phyloP scores from a whole-genome alignment of 2,329 filamentous ascomycete species.

The Boeremia lycopersici region DNA sequence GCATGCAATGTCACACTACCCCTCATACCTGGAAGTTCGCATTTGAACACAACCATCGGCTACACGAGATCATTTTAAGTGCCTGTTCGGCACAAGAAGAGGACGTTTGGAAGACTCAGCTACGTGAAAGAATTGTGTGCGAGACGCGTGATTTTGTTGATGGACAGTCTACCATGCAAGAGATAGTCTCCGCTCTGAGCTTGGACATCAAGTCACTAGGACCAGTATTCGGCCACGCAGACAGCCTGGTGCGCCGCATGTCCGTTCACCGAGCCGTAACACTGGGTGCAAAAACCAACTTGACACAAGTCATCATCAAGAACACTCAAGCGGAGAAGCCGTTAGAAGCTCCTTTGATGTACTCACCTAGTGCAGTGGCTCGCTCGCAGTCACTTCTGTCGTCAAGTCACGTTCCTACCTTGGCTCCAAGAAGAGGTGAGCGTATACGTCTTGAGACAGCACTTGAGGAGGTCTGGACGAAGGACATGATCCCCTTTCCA shows the following conservation, averaged over 20 bases:
- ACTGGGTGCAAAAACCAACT: slow-evolving; percentile 68
- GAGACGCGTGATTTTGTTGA: slow-evolving; percentile 59
- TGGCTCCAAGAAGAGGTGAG: slow-evolving; percentile 77
- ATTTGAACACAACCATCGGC: slow-evolving; percentile 76
- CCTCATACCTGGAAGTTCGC: slow-evolving; percentile 91
- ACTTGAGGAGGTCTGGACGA: slow-evolving; percentile 82
- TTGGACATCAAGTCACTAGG: slow-evolving; percentile 77
- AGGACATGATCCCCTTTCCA: slow-evolving; percentile 78
- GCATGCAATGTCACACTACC: slow-evolving; percentile 83
- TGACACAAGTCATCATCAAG: slow-evolving; percentile 82
- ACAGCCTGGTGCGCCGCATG: slow-evolving; percentile 67
- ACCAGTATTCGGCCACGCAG: slow-evolving; percentile 74
- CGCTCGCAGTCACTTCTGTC: slow-evolving; percentile 81
- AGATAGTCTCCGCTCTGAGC: slow-evolving; percentile 67
- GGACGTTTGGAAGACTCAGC: slow-evolving; percentile 75
- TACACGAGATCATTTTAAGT: slow-evolving; percentile 85
- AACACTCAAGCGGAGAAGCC: slow-evolving; percentile 77
- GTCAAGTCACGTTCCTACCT: slow-evolving; percentile 68
- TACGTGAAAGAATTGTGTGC: slow-evolving; percentile 60
- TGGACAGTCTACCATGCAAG: slow-evolving; percentile 53
- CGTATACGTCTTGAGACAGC: slow-evolving; percentile 76
- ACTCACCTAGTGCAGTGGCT: slow-evolving; percentile 64
- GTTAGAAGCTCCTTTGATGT: slow-evolving; percentile 52
- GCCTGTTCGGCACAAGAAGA: slow-evolving; percentile 84
- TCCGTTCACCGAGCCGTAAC: slow-evolving; percentile 82